phyloP scores from a whole-genome alignment of 805 yeast species.

The Metschnikowia henanensis region DNA sequence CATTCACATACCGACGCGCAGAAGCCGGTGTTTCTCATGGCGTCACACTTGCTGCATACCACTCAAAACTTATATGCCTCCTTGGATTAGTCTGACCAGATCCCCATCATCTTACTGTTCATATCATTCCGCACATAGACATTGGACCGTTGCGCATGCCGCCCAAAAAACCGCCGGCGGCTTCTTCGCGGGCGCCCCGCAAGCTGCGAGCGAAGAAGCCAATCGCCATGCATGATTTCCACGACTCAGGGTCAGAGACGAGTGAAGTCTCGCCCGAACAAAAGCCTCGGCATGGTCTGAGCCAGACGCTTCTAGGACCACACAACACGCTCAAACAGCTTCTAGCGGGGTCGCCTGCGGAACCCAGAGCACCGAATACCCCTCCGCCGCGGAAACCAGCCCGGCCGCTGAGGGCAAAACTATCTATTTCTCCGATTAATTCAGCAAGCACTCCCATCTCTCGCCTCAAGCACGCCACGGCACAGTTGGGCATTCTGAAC shows the following conservation, averaged over 20 bases:
- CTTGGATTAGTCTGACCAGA: too few species aligned
- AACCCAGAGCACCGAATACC: background rate
- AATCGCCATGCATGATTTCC: slow-evolving; percentile 1
- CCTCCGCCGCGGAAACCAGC: slow-evolving; percentile 8
- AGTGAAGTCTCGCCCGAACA: slow-evolving; percentile 1
- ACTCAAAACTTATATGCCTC: too few species aligned
- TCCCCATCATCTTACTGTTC: too few species aligned
- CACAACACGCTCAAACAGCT: slow-evolving; percentile 20
- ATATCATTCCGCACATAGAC: too few species aligned
- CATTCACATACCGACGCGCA: background rate
- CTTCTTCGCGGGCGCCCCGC: slow-evolving; percentile 2
- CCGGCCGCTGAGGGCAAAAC: slow-evolving; percentile 3
- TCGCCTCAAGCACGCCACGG: slow-evolving; percentile 16
- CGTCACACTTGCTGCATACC: too few species aligned
- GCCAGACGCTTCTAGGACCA: slow-evolving; percentile 16
- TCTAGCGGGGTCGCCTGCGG: slow-evolving; percentile 11
- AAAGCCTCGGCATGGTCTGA: slow-evolving; percentile 12
- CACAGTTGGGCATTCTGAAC: slow-evolving; percentile 10
- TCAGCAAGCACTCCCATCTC: slow-evolving; percentile 18
- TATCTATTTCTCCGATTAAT: slow-evolving; percentile 11
- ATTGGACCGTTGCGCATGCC: slow-evolving; percentile 13
- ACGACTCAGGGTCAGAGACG: too few species aligned
- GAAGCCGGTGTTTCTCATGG: background rate
- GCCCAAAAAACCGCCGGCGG: slow-evolving; percentile 9
- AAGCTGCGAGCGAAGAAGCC: background rate